Evolutionary conservation across 768 basidiomycete species (phyloP), one percentile per base, ranked within the genome.

Genomic region (Calocybe indica): DNA sequence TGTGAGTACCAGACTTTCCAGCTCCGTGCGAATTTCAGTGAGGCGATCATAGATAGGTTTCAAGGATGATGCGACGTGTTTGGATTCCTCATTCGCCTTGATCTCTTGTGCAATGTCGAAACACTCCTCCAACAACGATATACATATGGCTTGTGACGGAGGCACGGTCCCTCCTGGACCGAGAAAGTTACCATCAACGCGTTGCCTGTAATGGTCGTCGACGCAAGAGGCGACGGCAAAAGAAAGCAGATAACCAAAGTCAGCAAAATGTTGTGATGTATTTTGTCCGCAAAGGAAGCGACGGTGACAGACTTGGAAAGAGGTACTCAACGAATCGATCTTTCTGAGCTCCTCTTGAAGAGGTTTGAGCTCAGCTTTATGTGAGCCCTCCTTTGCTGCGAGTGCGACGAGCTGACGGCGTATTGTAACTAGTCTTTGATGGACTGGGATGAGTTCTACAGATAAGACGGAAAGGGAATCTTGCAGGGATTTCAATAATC

Each of bases 81-180:
- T 88, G 14, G 85, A 88, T 39, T 95, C 91, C 55, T 96, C 91
- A 52, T 88, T 77, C 4, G 93, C 93, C 55, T 89, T 86, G 71
- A 99, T 94, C 65, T 98, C 94, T 63, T 98, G 92, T 14, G 81
- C 71, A 48, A 98, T 87, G 47, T 98, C 93, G 63, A 98, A 99
- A 63, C 92, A 94, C 59, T 95, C 92, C 68, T 99, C 96, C 5
- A 99, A 76, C 40, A 98, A 72, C 0, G 94, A 94, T 0, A 88
- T 86, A 52, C 94, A 88, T 10, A 96, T 70, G 1, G 92, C 92
- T 67, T 97, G 94, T 3, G 93, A 94, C 37, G 83, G 75, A 30
- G 96, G 95, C 0, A 98, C 87, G 46, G 80, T 83, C 40, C 91
- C 93, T 3, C 89, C 89, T 15, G 91, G 88, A 0, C 91, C 92